phyloP scores from a whole-genome alignment of 805 yeast genomes.

The Saccharomycopsis sp. region DNA sequence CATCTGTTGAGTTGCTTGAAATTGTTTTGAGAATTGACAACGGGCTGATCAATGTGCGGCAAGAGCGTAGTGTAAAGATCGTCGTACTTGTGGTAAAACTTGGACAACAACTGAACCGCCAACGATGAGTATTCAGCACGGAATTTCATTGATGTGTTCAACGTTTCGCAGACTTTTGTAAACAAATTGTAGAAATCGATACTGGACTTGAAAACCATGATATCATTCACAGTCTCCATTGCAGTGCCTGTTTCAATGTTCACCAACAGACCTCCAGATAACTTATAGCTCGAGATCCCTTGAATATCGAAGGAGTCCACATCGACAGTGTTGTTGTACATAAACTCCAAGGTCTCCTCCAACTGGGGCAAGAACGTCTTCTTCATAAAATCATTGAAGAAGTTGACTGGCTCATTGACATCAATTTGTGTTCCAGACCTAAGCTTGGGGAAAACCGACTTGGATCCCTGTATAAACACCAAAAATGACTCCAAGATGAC shows the following conservation, averaged over 20 bases:
- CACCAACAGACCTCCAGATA: slow-evolving; percentile 22
- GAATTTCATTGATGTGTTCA: slow-evolving; percentile 53
- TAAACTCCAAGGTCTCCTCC: slow-evolving; percentile 42
- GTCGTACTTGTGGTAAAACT: slow-evolving; percentile 31
- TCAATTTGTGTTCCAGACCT: slow-evolving; percentile 19
- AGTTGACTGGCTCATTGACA: slow-evolving; percentile 30
- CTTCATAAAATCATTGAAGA: slow-evolving; percentile 59
- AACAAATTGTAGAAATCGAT: slow-evolving; percentile 39
- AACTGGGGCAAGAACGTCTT: slow-evolving; percentile 55
- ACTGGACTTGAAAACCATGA: slow-evolving; percentile 34
- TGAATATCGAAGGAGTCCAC: slow-evolving; percentile 28
- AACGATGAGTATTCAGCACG: slow-evolving; percentile 45
- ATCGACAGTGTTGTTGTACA: slow-evolving; percentile 42
- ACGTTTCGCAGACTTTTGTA: slow-evolving; percentile 37
- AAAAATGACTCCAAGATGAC: slow-evolving; percentile 66
- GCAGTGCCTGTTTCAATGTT: slow-evolving; percentile 1
- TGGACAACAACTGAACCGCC: slow-evolving; percentile 30
- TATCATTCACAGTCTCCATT: slow-evolving; percentile 11
- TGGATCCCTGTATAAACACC: slow-evolving; percentile 54
- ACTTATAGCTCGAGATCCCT: slow-evolving; percentile 19
- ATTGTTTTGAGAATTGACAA: slow-evolving; percentile 22
- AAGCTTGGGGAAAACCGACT: slow-evolving; percentile 31
- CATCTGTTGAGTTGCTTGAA: slow-evolving; percentile 24
- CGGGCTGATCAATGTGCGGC: slow-evolving; percentile 17
- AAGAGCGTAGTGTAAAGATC: slow-evolving; percentile 27